Evolutionary conservation across 768 basidiomycete species (phyloP), one percentile per base, ranked within the genome.

Genomic region (Rickenella mellea): DNA sequence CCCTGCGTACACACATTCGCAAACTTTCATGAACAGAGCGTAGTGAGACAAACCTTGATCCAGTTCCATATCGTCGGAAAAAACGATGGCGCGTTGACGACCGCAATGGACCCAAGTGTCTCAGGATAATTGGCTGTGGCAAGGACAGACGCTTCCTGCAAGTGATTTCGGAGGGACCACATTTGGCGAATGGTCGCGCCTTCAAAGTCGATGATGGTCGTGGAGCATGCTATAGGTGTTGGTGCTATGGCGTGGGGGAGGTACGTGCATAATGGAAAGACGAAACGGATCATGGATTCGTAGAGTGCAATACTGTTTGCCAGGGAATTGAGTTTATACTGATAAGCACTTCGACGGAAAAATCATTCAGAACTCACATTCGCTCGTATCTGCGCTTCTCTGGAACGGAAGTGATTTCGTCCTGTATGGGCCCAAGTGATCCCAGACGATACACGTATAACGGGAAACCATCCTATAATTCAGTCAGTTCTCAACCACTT

Each of bases 121-220:
- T 90, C 87, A 1, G 87, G 85, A 55, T 89, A 89, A 51, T 87
- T 80, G 6, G 82, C 83, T 0, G 82, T 84, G 0, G 83, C 83
- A 30, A 90, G 69, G 15, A 64, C 64, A 30, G 80, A 79, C 0
- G 87, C 83, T 53, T 88, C 79, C 48, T 84, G 80, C 14, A 90
- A 72, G 55, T 86, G 85, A 33, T 55, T 61, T 19, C 84, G 74
- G 19, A 88, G 69, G 28, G 66, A 60, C 82, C 85, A 90, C 64
- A 89, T 73, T 0, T 73, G 64, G 25, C 65, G 57, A 5, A 90
- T 61, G 6, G 82, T 74, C 44, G 79, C 71, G 31, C 65, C 62
- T 20, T 67, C 66, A n/a, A 90, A 66, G 58, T 90, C 86, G 51
- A 88, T 78, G 54, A 90, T 86, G 17, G 76, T 71, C 2, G 67